Evolutionary conservation across 306 rosid genomes (phyloP).

Genomic region (Trifolium subterraneum): DNA sequence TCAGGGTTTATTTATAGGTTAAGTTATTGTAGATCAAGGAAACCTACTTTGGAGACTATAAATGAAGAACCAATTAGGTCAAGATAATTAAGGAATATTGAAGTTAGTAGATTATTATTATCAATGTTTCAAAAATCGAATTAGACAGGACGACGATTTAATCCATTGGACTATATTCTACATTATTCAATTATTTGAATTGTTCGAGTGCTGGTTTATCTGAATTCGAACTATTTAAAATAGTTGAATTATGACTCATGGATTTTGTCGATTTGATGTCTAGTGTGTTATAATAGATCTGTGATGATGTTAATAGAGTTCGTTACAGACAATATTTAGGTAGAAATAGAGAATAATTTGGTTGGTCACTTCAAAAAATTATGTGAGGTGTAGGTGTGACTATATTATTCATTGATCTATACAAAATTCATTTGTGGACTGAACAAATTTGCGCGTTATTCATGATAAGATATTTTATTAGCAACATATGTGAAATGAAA

Average conservation of each 20-base stretch:
- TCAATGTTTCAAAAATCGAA: neutral
- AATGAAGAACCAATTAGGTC: constrained; percentile 65
- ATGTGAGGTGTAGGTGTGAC: neutral
- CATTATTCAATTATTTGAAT: too few species aligned
- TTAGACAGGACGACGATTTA: neutral
- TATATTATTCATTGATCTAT: constrained; percentile 1
- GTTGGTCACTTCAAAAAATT: neutral
- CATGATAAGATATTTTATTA: neutral
- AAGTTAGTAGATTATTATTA: neutral
- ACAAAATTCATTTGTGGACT: constrained; percentile 20
- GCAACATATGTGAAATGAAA: neutral
- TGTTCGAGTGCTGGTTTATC: too few species aligned
- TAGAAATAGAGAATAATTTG: neutral
- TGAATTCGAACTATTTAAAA: too few species aligned
- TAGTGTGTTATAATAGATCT: neutral
- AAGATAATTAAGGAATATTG: neutral
- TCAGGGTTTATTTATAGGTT: constrained; percentile 64
- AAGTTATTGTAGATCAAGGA: constrained; percentile 72
- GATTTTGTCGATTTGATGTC: too few species aligned
- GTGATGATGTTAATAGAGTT: neutral
- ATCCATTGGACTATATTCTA: too few species aligned
- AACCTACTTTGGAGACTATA: constrained; percentile 84
- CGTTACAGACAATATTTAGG: neutral
- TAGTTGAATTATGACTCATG: too few species aligned
- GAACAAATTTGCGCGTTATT: constrained; percentile 21